A percentile compares a stretch with the other conserved stretches of the same genome.
Evolutionary conservation across 257 asterid species (phyloP).

Genomic region (Vinca minor): DNA sequence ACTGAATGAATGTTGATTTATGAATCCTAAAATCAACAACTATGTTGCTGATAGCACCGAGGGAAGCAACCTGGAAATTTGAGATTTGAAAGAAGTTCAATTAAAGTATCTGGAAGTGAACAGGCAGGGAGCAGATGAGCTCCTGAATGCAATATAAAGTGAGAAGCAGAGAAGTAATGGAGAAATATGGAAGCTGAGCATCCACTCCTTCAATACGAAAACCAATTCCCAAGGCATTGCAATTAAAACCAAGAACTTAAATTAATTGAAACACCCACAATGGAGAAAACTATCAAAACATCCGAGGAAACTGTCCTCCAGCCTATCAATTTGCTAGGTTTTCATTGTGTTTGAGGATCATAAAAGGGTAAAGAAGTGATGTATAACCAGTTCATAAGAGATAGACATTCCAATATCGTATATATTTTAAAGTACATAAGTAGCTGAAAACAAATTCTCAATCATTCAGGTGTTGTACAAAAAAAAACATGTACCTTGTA

Average conservation of each 20-base stretch:
- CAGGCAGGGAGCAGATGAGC: not conserved
- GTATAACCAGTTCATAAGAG: not conserved
- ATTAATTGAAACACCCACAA: not conserved
- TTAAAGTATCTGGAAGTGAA: not conserved
- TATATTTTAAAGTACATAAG: not conserved
- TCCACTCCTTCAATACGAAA: not conserved
- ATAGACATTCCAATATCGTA: not conserved
- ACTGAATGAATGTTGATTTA: constrained; percentile 49
- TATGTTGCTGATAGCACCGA: constrained; percentile 71
- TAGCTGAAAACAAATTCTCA: not conserved
- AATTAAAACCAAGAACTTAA: not conserved
- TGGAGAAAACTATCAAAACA: not conserved
- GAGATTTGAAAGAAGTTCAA: not conserved
- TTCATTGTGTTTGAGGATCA: not conserved
- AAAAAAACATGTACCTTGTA: no score
- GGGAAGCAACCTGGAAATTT: constrained; percentile 64
- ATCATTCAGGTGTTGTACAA: not conserved
- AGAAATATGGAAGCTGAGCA: not conserved
- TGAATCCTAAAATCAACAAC: constrained; percentile 60
- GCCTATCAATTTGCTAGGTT: not conserved
- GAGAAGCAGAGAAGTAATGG: not conserved
- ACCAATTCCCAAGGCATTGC: not conserved
- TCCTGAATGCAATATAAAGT: not conserved
- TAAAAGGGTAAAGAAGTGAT: not conserved
- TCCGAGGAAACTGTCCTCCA: not conserved